Conservation (phyloP, 257 asterid genomes). For the Salvia splendens region DNA sequence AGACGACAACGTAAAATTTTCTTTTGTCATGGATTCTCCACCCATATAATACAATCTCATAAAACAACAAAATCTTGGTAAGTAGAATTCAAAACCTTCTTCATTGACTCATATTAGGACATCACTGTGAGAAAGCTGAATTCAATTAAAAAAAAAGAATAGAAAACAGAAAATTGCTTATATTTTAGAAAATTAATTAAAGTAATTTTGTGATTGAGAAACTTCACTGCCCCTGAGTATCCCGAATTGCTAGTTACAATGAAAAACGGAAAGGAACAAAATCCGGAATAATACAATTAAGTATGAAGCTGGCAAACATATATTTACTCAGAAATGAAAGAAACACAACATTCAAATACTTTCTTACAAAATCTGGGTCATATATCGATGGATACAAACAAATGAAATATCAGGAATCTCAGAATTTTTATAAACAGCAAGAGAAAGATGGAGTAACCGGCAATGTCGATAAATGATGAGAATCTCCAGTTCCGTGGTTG, state of each 20-base stretch:
- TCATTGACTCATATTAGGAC: no score
- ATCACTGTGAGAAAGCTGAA: no score
- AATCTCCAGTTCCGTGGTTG: slow-evolving; percentile 24
- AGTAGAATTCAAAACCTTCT: no score
- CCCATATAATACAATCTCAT: no score
- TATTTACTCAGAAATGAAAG: slow-evolving; percentile 26
- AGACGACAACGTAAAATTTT: no score
- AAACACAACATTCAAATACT: neutral
- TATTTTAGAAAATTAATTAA: no score
- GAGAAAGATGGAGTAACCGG: slow-evolving; percentile 34
- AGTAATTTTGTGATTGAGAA: neutral
- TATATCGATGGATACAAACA: slow-evolving; percentile 17
- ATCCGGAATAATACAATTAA: neutral
- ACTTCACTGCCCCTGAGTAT: neutral
- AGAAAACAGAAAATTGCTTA: no score
- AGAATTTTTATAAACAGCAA: slow-evolving; percentile 38
- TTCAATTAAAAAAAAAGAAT: no score
- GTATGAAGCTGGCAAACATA: slow-evolving; percentile 22
- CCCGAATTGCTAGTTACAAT: neutral
- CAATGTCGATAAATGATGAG: slow-evolving; percentile 16
- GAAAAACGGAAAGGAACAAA: neutral
- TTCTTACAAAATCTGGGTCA: slow-evolving; percentile 32
- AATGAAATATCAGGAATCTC: slow-evolving; percentile 35
- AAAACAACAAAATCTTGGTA: no score
- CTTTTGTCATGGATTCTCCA: no score